phyloP scores from a whole-genome alignment of 345 rosid genomes.

The Aethionema arabicum region DNA sequence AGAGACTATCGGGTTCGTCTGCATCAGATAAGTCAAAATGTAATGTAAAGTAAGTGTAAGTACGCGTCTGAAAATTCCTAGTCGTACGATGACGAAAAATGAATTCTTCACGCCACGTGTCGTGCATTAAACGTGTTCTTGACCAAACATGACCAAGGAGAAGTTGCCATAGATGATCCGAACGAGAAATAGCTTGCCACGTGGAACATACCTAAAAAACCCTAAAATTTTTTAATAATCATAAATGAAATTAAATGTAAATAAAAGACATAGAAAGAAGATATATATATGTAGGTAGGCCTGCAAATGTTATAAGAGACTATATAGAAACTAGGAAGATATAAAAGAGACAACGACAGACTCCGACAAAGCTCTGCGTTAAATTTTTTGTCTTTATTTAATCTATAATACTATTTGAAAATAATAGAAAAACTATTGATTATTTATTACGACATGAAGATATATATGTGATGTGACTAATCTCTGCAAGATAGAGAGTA shows the following conservation, averaged over 20 bases:
- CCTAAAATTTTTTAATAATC: neutral
- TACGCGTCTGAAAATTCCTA: conserved; percentile 52
- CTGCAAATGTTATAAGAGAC: conserved; percentile 24
- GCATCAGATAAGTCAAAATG: conserved; percentile 61
- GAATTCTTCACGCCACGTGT: conserved; percentile 76
- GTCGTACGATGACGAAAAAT: conserved; percentile 65
- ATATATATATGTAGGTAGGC: conserved; percentile 32
- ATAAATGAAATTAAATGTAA: neutral
- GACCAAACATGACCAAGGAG: conserved; percentile 62
- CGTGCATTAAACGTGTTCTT: conserved; percentile 40
- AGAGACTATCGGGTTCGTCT: conserved; percentile 53
- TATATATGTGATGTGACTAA: conserved; percentile 32
- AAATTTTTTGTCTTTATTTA: conserved; percentile 18
- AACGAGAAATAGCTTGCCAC: conserved; percentile 83
- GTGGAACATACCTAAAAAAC: conserved; percentile 68
- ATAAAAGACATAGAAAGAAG: conserved; percentile 36
- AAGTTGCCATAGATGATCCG: conserved; percentile 73
- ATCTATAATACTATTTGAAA: conserved; percentile 24
- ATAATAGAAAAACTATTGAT: too few relatives aligned
- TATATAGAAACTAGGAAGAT: conserved; percentile 37
- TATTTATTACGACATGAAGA: neutral
- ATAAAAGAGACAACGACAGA: conserved; percentile 34
- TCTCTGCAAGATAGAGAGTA: conserved; percentile 26
- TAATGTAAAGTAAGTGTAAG: conserved; percentile 44
- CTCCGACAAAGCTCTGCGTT: conserved; percentile 39